Conservation (phyloP, 257 asterid species). For the Ballota nigra region DNA sequence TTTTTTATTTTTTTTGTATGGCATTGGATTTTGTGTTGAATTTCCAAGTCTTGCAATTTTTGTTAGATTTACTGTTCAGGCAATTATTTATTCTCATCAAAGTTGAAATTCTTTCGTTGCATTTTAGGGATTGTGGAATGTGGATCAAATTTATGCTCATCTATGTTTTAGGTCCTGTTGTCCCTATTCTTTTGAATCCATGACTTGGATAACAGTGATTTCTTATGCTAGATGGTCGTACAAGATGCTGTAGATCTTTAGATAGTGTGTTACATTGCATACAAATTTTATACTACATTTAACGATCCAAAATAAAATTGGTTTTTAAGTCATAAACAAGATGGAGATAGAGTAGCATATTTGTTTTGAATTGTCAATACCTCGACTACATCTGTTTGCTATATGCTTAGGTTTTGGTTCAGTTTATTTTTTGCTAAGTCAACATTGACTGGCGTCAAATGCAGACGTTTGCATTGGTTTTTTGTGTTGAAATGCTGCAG, state of each 20-base stretch:
- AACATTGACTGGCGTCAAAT: constrained; percentile 66
- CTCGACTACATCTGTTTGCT: background rate
- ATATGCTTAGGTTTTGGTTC: background rate
- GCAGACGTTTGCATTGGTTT: constrained; percentile 92
- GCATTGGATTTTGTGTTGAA: background rate
- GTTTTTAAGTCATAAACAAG: too few species aligned
- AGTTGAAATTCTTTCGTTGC: background rate
- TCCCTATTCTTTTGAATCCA: background rate
- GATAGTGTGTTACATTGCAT: background rate
- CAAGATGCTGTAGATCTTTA: background rate
- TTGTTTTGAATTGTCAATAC: background rate
- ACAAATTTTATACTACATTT: background rate
- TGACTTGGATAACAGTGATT: background rate
- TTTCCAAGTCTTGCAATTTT: background rate
- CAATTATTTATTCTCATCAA: background rate
- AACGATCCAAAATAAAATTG: constrained; percentile 11
- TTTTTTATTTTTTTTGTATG: too few species aligned
- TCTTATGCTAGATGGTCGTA: background rate
- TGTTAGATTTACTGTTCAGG: too few species aligned
- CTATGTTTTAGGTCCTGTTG: background rate
- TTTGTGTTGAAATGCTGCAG: constrained; percentile 98
- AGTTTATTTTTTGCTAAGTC: constrained; percentile 46
- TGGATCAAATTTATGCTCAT: background rate
- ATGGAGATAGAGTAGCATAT: too few species aligned
- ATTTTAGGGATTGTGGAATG: background rate